Evolutionary conservation across 768 basidiomycete species (phyloP), one percentile per base, ranked within the genome.

Genomic region (Tubosaeta sp.): DNA sequence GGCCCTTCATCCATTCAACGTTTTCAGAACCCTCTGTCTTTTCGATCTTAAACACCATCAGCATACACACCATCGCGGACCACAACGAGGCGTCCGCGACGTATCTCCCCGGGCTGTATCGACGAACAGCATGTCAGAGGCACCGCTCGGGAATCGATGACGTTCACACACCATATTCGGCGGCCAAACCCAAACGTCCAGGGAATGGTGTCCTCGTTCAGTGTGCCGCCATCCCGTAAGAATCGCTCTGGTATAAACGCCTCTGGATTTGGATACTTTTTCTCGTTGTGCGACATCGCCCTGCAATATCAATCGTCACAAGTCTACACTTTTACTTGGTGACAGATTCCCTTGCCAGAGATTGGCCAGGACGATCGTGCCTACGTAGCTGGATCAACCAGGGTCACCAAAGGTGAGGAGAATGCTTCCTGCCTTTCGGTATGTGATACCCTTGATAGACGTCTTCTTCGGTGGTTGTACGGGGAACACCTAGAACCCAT

Each of bases 251-350:
- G 75, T n/a, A 61, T 59, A 61, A 74, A 76, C 8, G 14, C 32
- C 0, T 60, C 46, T 1, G 73, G 68, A 4, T 72, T 56, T 5
- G 68, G 65, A 50, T 73, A 75, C 34, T 59, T 61, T 5, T 55
- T 47, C 39, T 72, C 69, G 35, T 80, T 67, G 46, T 71, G 73
- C 1, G 72, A 66, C 46, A 78, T 70, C 2, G 71, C 70, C 76
- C 76, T 73, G 32, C 4, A 12, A 2, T 14, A 22, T 50, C 29
- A 43, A n/a, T 17, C 12, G 7, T 8, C 32, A 10, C 11, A 5
- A 5, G 1, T 9, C 29, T 6, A 11, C 27, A 11, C 1, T 1
- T 19, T 25, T 4, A 13, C 27, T n/a, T 1, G 29, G 9, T 1
- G 19, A 14, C 0, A 16, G 8, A 17, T 2, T 0, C 5, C 2